Evolutionary conservation across 208 protist genomes (phyloP).

Genomic region (Leishmania guyanensis): DNA sequence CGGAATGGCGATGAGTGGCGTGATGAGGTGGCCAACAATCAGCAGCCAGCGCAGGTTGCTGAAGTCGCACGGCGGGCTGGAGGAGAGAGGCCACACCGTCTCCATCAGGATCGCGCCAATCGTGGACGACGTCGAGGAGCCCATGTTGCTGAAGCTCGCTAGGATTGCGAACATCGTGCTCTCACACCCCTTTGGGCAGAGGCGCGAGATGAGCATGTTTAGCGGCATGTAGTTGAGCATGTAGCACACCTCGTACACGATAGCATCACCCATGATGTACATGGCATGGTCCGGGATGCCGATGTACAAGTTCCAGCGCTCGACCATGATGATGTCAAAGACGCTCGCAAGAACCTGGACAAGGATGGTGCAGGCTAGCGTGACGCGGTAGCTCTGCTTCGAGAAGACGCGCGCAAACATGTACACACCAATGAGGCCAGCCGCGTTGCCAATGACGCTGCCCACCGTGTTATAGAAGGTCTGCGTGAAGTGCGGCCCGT

Average conservation of each 20-base stretch:
- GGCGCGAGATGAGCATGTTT: slow-evolving; percentile 73
- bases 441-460: slow-evolving; percentile 37
- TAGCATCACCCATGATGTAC: slow-evolving; percentile 24
- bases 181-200: slow-evolving; percentile 56
- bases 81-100: slow-evolving; percentile 41
- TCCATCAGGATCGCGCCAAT: slow-evolving; percentile 61
- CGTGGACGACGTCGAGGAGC: slow-evolving; percentile 35
- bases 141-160: slow-evolving; percentile 75
- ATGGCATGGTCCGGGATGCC: slow-evolving; percentile 48
- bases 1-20: slow-evolving; percentile 52
- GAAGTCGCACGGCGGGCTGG: slow-evolving; percentile 62
- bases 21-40: slow-evolving; percentile 47
- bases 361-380: slow-evolving; percentile 47
- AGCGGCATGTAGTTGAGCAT: slow-evolving; percentile 70
- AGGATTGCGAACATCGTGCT: slow-evolving; percentile 43
- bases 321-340: slow-evolving; percentile 70
- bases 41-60: slow-evolving; percentile 54
- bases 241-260: slow-evolving; percentile 60
- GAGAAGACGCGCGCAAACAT: slow-evolving; percentile 48
- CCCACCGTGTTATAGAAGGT: slow-evolving; percentile 42
- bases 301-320: slow-evolving; percentile 54
- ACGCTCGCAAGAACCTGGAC: slow-evolving; percentile 48
- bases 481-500: slow-evolving; percentile 38
- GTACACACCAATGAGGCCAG: slow-evolving; percentile 41
- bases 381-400: slow-evolving; percentile 47